Base-by-base conservation (phyloP, 768 basidiomycete genomes). In the Postia placenta region DNA sequence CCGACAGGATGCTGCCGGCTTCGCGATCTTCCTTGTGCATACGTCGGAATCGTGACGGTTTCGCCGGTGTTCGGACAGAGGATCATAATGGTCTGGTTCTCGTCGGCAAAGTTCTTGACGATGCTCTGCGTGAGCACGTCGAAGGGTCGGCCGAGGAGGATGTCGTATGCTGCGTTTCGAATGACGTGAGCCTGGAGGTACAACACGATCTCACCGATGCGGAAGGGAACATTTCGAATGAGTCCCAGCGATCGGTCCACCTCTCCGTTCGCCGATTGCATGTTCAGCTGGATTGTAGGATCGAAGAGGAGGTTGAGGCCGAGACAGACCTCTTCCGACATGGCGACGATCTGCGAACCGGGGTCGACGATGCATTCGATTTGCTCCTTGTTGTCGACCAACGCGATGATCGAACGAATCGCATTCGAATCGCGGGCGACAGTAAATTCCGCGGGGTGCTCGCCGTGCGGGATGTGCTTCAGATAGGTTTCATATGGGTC, bases 281-380 rank as follows among this genome's bases (percentile, higher is more conserved):
- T 55, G 5, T 47, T n/a, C 1, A 58, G 42, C 4, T 30, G 11
- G 36, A 55, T n/a, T 11, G 15, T 20, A 0, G 51, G 56, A 43
- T 58, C 49, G 46, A 43, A 55, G 2, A 45, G 40, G 23, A 59
- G 48, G 5, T 50, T 52, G 15, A 33, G 30, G 30, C 30, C 30
- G 9, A 33, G 30, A 53, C 50, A 26, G 38, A 49, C 25, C 50
- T 22, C 51, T 28, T 61, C 58, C 0, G 60, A 59, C 58, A 63
- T 63, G 0, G 56, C 45, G n/a, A 59, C 25, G 20, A 63, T 57
- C 5, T 57, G 48, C 2, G 53, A 59, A 9, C 61, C 57, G 17
- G 43, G 53, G 42, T 62, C 61, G 25, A 56, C 20, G 42, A 60
- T 60, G 25, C 48, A 50, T 3, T 56, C 52, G 24, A 57, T 44